These are phyloP conservation scores for Penicillium sp. DNA, from an alignment of 2,329 filamentous ascomycete species.

Conservation along the genomic window DNA sequence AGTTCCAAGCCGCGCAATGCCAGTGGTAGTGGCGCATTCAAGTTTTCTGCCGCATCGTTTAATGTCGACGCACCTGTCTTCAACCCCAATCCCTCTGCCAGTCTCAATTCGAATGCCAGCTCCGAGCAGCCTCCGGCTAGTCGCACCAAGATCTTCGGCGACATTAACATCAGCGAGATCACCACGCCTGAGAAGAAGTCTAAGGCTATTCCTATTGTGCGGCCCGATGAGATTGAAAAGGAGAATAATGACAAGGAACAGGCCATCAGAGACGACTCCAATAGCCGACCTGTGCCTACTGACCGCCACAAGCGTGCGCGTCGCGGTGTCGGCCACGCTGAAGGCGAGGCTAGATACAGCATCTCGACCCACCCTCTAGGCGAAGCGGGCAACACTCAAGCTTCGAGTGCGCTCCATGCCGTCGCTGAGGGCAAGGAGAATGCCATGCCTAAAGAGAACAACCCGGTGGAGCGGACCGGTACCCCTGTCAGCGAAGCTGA, in stretches of 20 bases:
- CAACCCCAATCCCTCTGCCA: conserved; percentile 64
- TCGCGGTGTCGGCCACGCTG: conserved; percentile 61
- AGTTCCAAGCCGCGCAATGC: conserved; percentile 14
- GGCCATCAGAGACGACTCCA: conserved; percentile 51
- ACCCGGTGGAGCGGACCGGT: conserved; percentile 23
- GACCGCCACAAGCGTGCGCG: conserved; percentile 73
- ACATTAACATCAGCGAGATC: conserved; percentile 62
- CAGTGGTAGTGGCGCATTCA: conserved; percentile 48
- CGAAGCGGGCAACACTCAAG: conserved; percentile 30
- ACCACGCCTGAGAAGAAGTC: conserved; percentile 67
- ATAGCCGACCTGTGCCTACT: conserved; percentile 62
- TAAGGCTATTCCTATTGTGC: conserved; percentile 80
- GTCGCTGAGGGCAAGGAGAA: conserved; percentile 38
- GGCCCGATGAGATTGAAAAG: conserved; percentile 56
- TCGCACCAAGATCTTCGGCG: conserved; percentile 60
- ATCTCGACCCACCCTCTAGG: conserved; percentile 39
- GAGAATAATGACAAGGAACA: conserved; percentile 36
- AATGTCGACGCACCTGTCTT: conserved; percentile 75
- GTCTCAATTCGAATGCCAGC: conserved; percentile 24
- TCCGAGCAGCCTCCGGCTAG: conserved; percentile 18
- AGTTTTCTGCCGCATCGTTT: conserved; percentile 67
- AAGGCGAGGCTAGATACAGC: conserved; percentile 74
- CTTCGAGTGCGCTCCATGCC: conserved; percentile 22
- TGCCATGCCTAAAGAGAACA: conserved; percentile 39
- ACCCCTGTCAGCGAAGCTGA: conserved; percentile 38